A percentile compares a stretch with the other conserved stretches of the same genome.
Evolutionary conservation across 768 basidiomycete genomes (phyloP).

Genomic region (Suillus cothurnatus): DNA sequence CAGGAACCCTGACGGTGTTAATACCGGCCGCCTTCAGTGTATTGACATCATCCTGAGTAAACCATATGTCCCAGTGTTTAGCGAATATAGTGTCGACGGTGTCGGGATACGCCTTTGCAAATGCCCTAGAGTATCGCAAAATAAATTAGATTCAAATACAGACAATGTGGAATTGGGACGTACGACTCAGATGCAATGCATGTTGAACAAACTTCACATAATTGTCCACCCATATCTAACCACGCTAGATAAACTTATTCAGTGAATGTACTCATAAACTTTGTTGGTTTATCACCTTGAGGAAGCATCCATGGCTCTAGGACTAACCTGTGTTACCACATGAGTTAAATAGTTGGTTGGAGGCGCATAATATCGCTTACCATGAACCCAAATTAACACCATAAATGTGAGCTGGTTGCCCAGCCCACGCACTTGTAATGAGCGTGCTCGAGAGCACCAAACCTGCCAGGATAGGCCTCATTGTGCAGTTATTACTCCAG

Average conservation of each 20-base stretch:
- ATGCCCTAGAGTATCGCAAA: too few relatives aligned
- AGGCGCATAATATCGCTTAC: conserved; percentile 31
- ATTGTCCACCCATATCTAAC: conserved; percentile 70
- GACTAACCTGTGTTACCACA: background rate
- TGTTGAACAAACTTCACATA: conserved; percentile 54
- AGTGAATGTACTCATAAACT: too few relatives aligned
- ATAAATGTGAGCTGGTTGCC: conserved; percentile 49
- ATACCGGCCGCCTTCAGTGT: too few relatives aligned
- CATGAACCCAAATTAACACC: conserved; percentile 75
- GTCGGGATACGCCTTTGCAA: too few relatives aligned
- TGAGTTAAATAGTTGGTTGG: conserved; percentile 4
- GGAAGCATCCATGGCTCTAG: too few relatives aligned
- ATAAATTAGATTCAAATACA: too few relatives aligned
- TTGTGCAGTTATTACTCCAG: conserved; percentile 1
- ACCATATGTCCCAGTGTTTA: too few relatives aligned
- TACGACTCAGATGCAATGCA: conserved; percentile 76
- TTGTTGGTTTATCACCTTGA: too few relatives aligned
- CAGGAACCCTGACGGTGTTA: too few relatives aligned
- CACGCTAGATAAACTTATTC: conserved; percentile 49
- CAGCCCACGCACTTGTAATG: conserved; percentile 5
- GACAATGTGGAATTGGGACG: background rate
- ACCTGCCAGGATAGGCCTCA: conserved; percentile 21
- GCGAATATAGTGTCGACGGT: too few relatives aligned
- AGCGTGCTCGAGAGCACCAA: conserved; percentile 20
- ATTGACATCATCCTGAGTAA: too few relatives aligned